Evolutionary conservation across 1,284 basidiomycete genomes (phyloP), one percentile per base, ranked within the genome.

Genomic region (Termitomyces sp.): DNA sequence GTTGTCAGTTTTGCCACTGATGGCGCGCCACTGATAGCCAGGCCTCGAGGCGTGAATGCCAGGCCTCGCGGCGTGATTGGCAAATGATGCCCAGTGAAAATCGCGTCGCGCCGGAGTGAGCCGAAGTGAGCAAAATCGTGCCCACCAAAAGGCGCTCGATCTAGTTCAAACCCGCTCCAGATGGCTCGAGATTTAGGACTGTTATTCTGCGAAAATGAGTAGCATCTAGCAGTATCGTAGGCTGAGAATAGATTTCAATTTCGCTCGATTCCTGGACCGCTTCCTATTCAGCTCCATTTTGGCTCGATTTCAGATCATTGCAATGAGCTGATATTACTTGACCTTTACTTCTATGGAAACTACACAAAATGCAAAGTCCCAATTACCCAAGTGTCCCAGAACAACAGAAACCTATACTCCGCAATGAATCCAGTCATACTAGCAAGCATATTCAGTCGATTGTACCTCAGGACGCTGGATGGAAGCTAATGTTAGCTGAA

Each of bases 61-160:
- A n/a, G n/a, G n/a, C n/a, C n/a, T n/a, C n/a, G n/a, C n/a, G n/a
- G n/a, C n/a, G n/a, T n/a, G n/a, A n/a, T n/a, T n/a, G n/a, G n/a
- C n/a, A n/a, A n/a, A n/a, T n/a, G n/a, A n/a, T n/a, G n/a, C 28
- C 42, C 28, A 31, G 42, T 44, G 18, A 44, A 44, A 44, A 44
- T 44, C 13, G 18, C 3, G 18, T 40, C 21, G 1, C 0, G 21
- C 39, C 13, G 1, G 13, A 40, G 0, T 9, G 7, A 40, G 39
- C 18, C 10, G 8, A 44, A 44, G 14, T 14, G 11, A 18, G 28
- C 5, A 1, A 43, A 43, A 18, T 31, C 1, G 18, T 44, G 42
- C 28, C 28, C 18, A 44, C 16, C 18, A 44, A 44, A 31, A 31
- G 18, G 13, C 1, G 6, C 28, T 44, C 1, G 14, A 40, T 44